A percentile compares a stretch with the other conserved stretches of the same genome.
phyloP scores from a whole-genome alignment of 495 filamentous ascomycete genomes.

The Lentithecium fluviatile region DNA sequence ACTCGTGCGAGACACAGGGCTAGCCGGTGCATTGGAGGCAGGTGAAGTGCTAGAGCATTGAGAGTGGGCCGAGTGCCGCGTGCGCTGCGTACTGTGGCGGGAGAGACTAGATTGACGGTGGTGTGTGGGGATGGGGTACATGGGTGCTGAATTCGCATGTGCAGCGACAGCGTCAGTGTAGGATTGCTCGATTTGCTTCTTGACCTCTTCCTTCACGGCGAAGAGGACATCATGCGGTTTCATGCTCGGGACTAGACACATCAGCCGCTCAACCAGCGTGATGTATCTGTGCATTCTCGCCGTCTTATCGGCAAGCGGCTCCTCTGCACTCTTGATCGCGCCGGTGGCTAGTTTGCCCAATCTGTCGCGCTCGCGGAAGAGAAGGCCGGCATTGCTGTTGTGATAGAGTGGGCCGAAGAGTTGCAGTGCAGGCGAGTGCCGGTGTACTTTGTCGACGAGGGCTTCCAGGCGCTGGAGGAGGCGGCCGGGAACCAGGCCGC shows the following conservation, averaged over 20 bases:
- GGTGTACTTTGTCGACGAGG: conserved; percentile 26
- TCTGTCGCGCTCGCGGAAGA: conserved; percentile 18
- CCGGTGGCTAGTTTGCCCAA: conserved; percentile 17
- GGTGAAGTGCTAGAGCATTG: no score
- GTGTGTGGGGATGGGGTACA: background rate
- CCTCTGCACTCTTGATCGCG: background rate
- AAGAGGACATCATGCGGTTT: conserved; percentile 11
- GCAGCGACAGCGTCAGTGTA: conserved; percentile 16
- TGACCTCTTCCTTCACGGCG: conserved; percentile 12
- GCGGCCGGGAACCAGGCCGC: conserved; percentile 17
- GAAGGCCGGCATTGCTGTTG: conserved; percentile 1
- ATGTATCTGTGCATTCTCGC: conserved; percentile 19
- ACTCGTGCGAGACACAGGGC: background rate
- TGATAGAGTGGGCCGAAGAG: conserved; percentile 27
- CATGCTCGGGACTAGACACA: conserved; percentile 12
- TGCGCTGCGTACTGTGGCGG: background rate
- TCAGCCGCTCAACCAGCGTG: conserved; percentile 25
- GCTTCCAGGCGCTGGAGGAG: conserved; percentile 29
- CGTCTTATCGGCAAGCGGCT: conserved; percentile 12
- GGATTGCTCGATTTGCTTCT: conserved; percentile 5
- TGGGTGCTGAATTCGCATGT: background rate
- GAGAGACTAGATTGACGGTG: background rate
- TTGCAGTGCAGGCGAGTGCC: conserved; percentile 7
- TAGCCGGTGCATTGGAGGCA: background rate
- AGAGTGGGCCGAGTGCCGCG: no score